phyloP scores from a whole-genome alignment of 305 asterid genomes.

The Fraxinus nigra region DNA sequence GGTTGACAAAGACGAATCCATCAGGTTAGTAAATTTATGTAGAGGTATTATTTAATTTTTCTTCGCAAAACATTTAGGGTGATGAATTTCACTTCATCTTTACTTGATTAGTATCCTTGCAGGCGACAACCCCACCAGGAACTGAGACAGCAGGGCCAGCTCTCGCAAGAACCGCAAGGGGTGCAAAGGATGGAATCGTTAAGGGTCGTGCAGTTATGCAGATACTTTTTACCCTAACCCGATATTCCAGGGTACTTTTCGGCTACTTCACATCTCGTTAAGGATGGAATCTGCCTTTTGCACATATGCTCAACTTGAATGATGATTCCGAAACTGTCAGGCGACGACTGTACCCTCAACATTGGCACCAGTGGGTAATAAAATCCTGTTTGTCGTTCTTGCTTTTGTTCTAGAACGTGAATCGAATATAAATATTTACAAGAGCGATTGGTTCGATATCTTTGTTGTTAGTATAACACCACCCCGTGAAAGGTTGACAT shows the following conservation, averaged over 20 bases:
- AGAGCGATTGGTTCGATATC: not conserved
- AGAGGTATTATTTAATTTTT: slow-evolving; percentile 1
- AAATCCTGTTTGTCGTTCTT: not conserved
- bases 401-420: not conserved
- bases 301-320: not conserved
- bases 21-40: slow-evolving; percentile 46
- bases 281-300: not conserved
- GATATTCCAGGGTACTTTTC: slow-evolving; percentile 43
- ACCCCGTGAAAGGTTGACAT: too few species aligned
- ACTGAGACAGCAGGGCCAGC: slow-evolving; percentile 39
- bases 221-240: slow-evolving; percentile 51
- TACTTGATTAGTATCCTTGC: slow-evolving; percentile 68
- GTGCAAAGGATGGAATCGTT: slow-evolving; percentile 60
- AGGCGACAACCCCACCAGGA: slow-evolving; percentile 49
- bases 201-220: slow-evolving; percentile 60
- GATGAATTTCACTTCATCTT: slow-evolving; percentile 49
- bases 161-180: slow-evolving; percentile 63
- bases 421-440: not conserved
- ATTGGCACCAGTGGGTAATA: not conserved
- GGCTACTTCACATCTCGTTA: slow-evolving; percentile 48
- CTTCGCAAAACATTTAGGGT: slow-evolving; percentile 14
- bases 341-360: not conserved
- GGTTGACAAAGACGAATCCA: slow-evolving; percentile 48
- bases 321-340: not conserved
- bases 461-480: too few species aligned